Base-by-base conservation (phyloP, 768 basidiomycete genomes). In the Royoungia palumana region DNA sequence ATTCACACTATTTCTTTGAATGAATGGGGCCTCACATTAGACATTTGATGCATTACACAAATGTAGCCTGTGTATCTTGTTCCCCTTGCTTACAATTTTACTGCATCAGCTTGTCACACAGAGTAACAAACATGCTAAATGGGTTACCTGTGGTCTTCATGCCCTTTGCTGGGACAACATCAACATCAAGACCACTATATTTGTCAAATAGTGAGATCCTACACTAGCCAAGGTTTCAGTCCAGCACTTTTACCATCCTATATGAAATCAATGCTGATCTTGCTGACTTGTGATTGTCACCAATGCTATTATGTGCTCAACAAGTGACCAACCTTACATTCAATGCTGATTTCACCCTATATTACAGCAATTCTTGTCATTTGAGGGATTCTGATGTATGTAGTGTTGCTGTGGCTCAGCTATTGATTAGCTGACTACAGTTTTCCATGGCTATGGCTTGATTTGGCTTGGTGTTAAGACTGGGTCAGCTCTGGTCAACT, bases 181-280 rank as follows among this genome's bases (percentile, higher is more conserved):
- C 41, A 66, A 69, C 35, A 43, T 67, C 22, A 60, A 51, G 0
- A 61, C 55, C 1, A 69, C 70, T 1, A 70, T 64, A 17, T 60
- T 55, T 35, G 55, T 70, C 19, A 67, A 72, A 48, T 65, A 72
- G 46, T 41, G 49, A 0, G 47, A 51, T 0, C 53, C 56, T 22
- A 54, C 57, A 2, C 58, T 59, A 13, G 56, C 49, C 27, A 73
- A 71, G 49, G 71, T 71, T n/a, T 8, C 66, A 69, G 34, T 70
- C 68, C 2, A 69, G 71, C 2, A 72, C 70, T 0, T 65, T 70
- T 42, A 20, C 57, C 4, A 52, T 70, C 5, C 42, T 73, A 3
- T 72, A 72, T 48, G 30, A 50, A 17, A 50, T 70, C 4, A 28
- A 46, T 16, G 11, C 20, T 2, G 14, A 27, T 38, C 32, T 17